Conservation (phyloP, 805 yeast genomes). For the Sugiyamaella mastotermitis region DNA sequence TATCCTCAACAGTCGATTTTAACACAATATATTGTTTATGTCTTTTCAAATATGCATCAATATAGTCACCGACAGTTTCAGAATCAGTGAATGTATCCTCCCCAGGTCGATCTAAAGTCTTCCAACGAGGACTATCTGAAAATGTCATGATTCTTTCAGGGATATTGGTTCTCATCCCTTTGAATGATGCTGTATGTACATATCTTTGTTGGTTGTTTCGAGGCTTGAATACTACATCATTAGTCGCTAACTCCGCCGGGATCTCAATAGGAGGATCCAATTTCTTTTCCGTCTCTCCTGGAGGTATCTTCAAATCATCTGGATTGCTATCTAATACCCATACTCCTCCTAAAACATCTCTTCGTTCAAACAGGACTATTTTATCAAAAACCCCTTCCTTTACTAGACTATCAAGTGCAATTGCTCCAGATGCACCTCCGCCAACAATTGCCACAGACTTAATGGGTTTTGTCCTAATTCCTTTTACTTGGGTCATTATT, state of each 20-base stretch:
- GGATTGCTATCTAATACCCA: constrained; percentile 39
- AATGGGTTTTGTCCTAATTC: constrained; percentile 15
- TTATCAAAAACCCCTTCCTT: constrained; percentile 39
- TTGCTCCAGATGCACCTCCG: constrained; percentile 72
- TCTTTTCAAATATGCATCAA: constrained; percentile 1
- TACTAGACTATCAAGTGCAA: constrained; percentile 54
- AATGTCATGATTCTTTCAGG: constrained; percentile 8
- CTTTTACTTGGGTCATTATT: too few species aligned
- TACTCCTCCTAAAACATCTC: constrained; percentile 59
- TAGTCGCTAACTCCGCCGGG: constrained; percentile 1
- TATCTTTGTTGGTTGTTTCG: constrained; percentile 3
- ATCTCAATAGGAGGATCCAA: constrained; percentile 6
- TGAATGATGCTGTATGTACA: constrained; percentile 4
- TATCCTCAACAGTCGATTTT: constrained; percentile 3
- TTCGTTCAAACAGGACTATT: constrained; percentile 55
- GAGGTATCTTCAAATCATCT: constrained; percentile 4
- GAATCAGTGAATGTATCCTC: constrained; percentile 4
- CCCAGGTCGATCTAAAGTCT: constrained; percentile 3
- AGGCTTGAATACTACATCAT: not conserved
- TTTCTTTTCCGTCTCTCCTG: constrained; percentile 3
- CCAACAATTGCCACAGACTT: constrained; percentile 60
- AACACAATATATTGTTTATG: constrained; percentile 1
- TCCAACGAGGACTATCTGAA: constrained; percentile 7
- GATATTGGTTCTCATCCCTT: constrained; percentile 7
- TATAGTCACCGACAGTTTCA: constrained; percentile 4